Evolutionary conservation across 1,139 yeast species (phyloP), one percentile per base, ranked within the genome.

Genomic region (Geotrichum bryndzae): DNA sequence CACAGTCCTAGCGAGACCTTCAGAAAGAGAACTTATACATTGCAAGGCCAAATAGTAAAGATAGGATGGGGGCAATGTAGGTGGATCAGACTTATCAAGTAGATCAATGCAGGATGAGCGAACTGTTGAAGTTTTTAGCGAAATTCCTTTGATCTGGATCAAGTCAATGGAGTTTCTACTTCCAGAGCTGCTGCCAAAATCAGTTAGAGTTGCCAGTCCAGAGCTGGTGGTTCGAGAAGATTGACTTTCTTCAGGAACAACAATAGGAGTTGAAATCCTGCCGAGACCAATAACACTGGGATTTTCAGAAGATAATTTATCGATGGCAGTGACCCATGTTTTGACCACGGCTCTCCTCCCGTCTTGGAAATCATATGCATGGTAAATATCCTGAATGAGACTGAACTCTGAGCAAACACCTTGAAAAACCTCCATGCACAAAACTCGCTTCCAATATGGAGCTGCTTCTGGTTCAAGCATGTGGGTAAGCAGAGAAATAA

Each of bases 21-120:
- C 96, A 3, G 90, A 80, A 51, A 86, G 77, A 1, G 81, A 74
- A 54, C 81, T 78, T 3, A 87, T 69, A 51, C 87, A 81, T 25
- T 79, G 79, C 61, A 85, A 77, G 0, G 86, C 80, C 58, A 92
- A 77, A 70, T 81, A 86, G 46, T 84, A 75, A 1, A 85, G 74
- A 70, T 92, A 91, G 0, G 87, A 81, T 1, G 77, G 77, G 1
- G 95, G 90, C 2, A 85, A 78, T 1, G 75, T 70, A 0, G 89
- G 85, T 0, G 96, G 86, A 46, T 88, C 95, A 0, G 77, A 68
- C 68, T 90, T 91, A 68, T 92, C 98, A 41, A 92, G 77, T 63
- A 86, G 82, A 63, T 91, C 97, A 54, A 91, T 77, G 62, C 85
- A 81, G 6, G 86, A 78, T 0, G 85, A 77, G 66, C 85, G 83